Conservation (phyloP, 495 filamentous ascomycete species). For the Lophium mytilinum region DNA sequence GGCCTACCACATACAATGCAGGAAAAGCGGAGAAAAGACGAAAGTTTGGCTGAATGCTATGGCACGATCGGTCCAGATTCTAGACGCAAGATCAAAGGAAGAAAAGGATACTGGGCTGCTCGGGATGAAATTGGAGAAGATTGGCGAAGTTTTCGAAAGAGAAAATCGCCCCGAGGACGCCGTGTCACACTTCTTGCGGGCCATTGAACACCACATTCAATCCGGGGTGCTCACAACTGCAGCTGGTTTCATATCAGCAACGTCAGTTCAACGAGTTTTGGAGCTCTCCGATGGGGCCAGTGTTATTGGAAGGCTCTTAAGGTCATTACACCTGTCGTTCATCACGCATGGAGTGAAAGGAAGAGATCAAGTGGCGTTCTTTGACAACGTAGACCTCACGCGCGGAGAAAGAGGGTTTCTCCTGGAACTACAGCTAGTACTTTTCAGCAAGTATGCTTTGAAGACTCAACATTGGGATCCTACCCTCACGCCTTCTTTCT, state of each 20-base stretch:
- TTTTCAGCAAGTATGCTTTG: constrained; percentile 24
- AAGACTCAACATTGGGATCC: constrained; percentile 18
- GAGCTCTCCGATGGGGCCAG: constrained; percentile 15
- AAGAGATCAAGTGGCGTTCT: constrained; percentile 22
- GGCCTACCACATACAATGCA: constrained; percentile 49
- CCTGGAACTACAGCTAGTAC: constrained; percentile 49
- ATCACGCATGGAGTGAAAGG: constrained; percentile 14
- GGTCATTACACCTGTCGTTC: constrained; percentile 39
- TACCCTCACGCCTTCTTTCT: constrained; percentile 8
- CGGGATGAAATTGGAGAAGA: constrained; percentile 47
- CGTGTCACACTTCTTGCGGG: constrained; percentile 36
- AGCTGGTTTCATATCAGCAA: constrained; percentile 22
- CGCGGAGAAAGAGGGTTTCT: constrained; percentile 38
- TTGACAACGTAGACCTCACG: constrained; percentile 38
- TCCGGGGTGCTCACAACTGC: constrained; percentile 37
- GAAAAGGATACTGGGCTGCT: constrained; percentile 44
- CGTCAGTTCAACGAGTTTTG: constrained; percentile 14
- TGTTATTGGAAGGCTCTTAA: constrained; percentile 42
- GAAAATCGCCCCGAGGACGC: constrained; percentile 33
- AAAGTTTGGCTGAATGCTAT: constrained; percentile 39
- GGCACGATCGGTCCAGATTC: constrained; percentile 41
- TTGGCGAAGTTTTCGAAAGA: constrained; percentile 42
- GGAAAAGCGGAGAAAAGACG: constrained; percentile 32
- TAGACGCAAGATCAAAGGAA: constrained; percentile 34
- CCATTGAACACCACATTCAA: constrained; percentile 42